Evolutionary conservation across 2,329 filamentous ascomycete genomes (phyloP), one percentile per base, ranked within the genome.

Genomic region (Alternaria tenuissima): DNA sequence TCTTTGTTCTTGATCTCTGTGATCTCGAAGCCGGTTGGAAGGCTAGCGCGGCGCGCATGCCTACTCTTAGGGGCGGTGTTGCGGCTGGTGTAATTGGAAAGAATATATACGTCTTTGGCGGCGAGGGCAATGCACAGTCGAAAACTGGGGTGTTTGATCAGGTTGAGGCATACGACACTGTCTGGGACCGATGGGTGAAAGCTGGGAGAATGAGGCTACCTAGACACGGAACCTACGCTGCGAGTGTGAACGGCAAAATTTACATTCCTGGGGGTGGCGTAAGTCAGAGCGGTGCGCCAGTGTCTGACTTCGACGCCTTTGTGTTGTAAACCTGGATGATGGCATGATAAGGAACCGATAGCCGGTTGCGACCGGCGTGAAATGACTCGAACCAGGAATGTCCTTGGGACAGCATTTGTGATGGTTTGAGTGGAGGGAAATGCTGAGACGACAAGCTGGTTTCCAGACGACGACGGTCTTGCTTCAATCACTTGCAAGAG

Each of bases 101-200:
- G 18, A 68, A 67, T 49, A 47, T 76, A 4, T 75, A 69, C 51
- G 65, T 66, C 18, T 70, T 76, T 59, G 72, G 72, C 7, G 72
- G 73, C 1, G 71, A 75, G 54, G 70, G 65, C 16, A 72, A 73
- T 47, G 44, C 30, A 7, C 47, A 54, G 6, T 55, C 32, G 22
- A 48, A 65, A 28, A 59, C 51, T 36, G 66, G 67, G 3, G 62
- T 72, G 1, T 75, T 71, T 43, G 59, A 67, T 51, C 30, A 66
- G 20, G 59, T 60, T 3, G 67, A 75, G 60, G 65, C 59, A 1
- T 74, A 68, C 54, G 70, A 75, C 65, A 59, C 60, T 3, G 54
- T 36, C 11, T 53, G 3, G 1, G 60, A 73, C 30, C 41, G 12
- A 4, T 76, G 73, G 73, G 48, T 51, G 41, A 61, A 32, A 32